Evolutionary conservation across 139 green algal genomes (phyloP).

Genomic region (Tetraselmis striata): DNA sequence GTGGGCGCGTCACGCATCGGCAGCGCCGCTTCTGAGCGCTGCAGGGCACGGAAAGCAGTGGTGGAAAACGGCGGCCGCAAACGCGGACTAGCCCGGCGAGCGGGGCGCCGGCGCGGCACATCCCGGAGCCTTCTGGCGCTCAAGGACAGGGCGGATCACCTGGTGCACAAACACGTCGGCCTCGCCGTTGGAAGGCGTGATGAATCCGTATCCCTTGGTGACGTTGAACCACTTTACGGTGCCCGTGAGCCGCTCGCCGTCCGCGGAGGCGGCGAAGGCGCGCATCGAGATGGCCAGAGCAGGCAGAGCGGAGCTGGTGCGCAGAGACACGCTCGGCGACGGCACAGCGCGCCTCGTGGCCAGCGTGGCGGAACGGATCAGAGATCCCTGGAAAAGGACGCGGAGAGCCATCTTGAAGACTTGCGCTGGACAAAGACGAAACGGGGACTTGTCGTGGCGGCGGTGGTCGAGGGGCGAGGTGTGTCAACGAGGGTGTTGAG

Average conservation of each 20-base stretch:
- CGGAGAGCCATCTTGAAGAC: neutral
- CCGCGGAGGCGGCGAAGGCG: neutral
- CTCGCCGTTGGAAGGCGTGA: slow-evolving; percentile 51
- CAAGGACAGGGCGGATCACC: too few relatives aligned
- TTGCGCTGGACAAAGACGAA: too few relatives aligned
- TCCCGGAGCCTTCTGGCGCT: too few relatives aligned
- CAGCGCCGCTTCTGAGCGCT: too few relatives aligned
- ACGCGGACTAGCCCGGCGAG: too few relatives aligned
- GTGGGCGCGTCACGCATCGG: too few relatives aligned
- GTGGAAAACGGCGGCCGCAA: too few relatives aligned
- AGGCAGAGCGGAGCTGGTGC: neutral
- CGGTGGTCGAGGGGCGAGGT: neutral
- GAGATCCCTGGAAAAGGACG: neutral
- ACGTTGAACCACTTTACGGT: slow-evolving; percentile 42
- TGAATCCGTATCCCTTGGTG: slow-evolving; percentile 73
- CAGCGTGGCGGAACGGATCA: neutral
- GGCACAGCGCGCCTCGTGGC: neutral
- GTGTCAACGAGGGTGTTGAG: too few relatives aligned
- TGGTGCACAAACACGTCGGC: slow-evolving; percentile 19
- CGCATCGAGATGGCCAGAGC: neutral
- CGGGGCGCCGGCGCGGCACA: too few relatives aligned
- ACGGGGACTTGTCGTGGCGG: neutral
- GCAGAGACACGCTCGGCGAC: neutral
- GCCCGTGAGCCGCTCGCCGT: neutral
- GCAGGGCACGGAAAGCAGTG: too few relatives aligned